Base-by-base conservation (phyloP, 1,139 yeast genomes). In the Meyerozyma carpophila region DNA sequence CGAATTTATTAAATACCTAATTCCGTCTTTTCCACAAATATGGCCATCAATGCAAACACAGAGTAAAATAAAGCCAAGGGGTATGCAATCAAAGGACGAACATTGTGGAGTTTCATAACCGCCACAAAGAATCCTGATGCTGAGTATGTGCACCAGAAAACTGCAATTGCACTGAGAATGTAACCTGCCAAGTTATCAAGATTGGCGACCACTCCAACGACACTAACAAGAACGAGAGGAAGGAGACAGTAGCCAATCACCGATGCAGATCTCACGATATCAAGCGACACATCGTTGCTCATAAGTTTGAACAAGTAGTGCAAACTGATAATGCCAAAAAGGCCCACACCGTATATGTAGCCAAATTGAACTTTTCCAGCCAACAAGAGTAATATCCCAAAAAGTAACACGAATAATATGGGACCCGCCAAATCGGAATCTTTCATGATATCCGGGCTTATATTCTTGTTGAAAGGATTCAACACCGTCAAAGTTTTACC, bases 391-490 rank as follows among this genome's bases (percentile, higher is more conserved):
- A 86, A 80, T 1, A 90, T 77, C n/a, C 97, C 98, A 61, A 91
- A 91, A 45, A 90, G 65, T 45, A 93, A 71, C 52, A 94, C 94
- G 64, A 93, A 94, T 42, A 94, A 69, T 37, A 93, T 76, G 1
- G 99, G 98, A 0, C 99, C 99, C 0, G 98, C 97, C 54, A 93
- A 73, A 61, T 93, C 98, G 18, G 95, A 79, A 62, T 93, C 98
- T 43, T 84, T 82, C 82, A 90, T 81, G 44, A 90, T 84, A 55
- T 89, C 95, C 43, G 84, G 76, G 47, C 78, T 78, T 34, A 82
- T 77, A 53, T 65, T 65, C 36, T 73, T 68, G 46, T 81, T 77
- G 41, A 84, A 73, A 3, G 96, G 96, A 54, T 84, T 85, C 59
- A 93, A 75, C 20, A 90, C 98, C 3, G 94, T 88, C 59, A 82